These are phyloP conservation scores for Circinella minor DNA, from an alignment of 371 early-diverging fungal genomes.

Conservation along the genomic window DNA sequence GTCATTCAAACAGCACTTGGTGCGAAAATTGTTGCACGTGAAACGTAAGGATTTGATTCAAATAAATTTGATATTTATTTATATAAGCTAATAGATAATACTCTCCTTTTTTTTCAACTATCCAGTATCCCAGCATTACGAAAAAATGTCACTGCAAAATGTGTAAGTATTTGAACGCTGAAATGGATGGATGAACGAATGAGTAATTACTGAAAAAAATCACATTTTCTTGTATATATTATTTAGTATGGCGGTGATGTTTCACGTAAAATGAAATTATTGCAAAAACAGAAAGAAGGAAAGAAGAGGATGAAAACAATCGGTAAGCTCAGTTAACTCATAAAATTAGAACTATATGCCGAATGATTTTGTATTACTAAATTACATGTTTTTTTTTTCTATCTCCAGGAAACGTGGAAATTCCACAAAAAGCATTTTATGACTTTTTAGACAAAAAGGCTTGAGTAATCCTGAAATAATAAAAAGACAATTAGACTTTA, in stretches of 20 bases:
- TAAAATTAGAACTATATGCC: too few species aligned
- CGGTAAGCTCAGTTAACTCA: constrained; percentile 34
- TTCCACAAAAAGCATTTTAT: constrained; percentile 77
- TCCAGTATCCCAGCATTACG: constrained; percentile 74
- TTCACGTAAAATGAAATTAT: constrained; percentile 91
- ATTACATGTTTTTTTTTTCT: background rate
- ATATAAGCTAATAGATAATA: background rate
- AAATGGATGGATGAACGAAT: background rate
- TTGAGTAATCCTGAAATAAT: background rate
- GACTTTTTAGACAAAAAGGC: constrained; percentile 64
- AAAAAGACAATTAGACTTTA: too few species aligned
- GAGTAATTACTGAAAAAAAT: background rate
- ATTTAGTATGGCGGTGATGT: constrained; percentile 89
- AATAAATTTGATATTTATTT: too few species aligned
- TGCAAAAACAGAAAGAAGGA: constrained; percentile 90
- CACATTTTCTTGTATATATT: background rate
- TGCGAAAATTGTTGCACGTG: constrained; percentile 86
- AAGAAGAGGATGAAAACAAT: constrained; percentile 86
- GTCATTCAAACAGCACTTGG: constrained; percentile 89
- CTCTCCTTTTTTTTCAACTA: background rate
- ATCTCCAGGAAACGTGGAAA: constrained; percentile 64
- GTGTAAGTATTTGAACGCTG: constrained; percentile 59
- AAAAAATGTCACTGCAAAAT: constrained; percentile 95
- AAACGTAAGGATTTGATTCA: constrained; percentile 59
- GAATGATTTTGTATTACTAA: background rate